phyloP scores from a whole-genome alignment of 164 flowering plant genomes.

The Taxillus chinensis region DNA sequence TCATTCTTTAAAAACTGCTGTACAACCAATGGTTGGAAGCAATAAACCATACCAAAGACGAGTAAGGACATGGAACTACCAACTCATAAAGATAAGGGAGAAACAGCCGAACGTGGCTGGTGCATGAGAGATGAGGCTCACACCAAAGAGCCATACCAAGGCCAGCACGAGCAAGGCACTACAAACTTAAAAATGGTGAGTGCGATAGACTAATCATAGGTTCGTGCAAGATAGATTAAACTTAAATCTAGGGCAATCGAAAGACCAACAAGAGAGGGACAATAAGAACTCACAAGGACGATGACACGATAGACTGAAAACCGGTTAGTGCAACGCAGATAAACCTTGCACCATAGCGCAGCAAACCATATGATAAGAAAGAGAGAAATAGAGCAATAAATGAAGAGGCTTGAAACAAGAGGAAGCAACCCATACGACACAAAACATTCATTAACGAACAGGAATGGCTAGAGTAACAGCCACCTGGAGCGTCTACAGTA shows the following conservation, averaged over 20 bases:
- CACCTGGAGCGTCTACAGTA: slow-evolving; percentile 20
- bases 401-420: too few species aligned
- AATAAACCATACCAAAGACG: slow-evolving; percentile 18
- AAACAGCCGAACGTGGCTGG: not conserved
- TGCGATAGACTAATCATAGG: too few species aligned
- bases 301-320: not conserved
- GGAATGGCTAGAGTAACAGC: not conserved
- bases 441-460: too few species aligned
- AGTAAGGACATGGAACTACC: not conserved
- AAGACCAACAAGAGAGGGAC: not conserved
- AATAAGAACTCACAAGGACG: slow-evolving; percentile 3
- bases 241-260: too few species aligned
- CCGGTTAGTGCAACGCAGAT: slow-evolving; percentile 11
- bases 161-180: too few species aligned
- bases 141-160: not conserved
- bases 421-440: too few species aligned
- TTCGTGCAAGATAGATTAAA: too few species aligned
- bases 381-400: too few species aligned
- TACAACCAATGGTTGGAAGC: slow-evolving; percentile 19
- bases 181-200: not conserved
- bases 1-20: not conserved
- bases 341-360: slow-evolving; percentile 10
- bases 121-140: not conserved
- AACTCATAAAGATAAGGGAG: not conserved
- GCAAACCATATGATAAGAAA: not conserved